Percentiles rank a stretch among this genome's conserved stretches.
These are phyloP conservation scores for Endocarpon pusillum DNA, from an alignment of 495 filamentous ascomycete species.

Conservation along the genomic window DNA sequence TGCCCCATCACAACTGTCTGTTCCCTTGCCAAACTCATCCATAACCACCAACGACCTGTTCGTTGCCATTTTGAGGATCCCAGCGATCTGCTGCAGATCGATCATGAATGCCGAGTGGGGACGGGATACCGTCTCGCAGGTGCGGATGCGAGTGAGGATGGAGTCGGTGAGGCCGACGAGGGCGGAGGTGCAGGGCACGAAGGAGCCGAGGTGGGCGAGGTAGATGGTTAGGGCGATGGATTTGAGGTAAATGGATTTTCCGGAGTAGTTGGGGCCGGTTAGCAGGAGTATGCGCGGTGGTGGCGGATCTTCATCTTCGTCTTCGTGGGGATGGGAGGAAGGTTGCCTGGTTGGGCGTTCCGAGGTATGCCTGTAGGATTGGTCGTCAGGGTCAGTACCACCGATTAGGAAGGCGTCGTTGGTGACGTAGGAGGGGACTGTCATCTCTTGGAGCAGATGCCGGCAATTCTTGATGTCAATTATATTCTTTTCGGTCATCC, in stretches of 20 bases:
- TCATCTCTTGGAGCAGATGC: constrained; percentile 81
- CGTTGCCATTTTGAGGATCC: constrained; percentile 63
- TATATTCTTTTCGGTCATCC: constrained; percentile 52
- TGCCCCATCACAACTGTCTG: constrained; percentile 63
- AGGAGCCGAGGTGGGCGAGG: constrained; percentile 82
- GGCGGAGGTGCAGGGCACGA: constrained; percentile 66
- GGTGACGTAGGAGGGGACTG: constrained; percentile 69
- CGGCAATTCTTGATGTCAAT: constrained; percentile 68
- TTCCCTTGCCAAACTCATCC: constrained; percentile 96
- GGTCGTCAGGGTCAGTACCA: constrained; percentile 30
- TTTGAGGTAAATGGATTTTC: constrained; percentile 91
- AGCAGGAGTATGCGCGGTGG: constrained; percentile 62
- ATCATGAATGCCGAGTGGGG: constrained; percentile 88
- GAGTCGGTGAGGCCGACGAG: constrained; percentile 81
- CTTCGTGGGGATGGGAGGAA: constrained; percentile 3
- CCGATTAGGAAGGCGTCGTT: constrained; percentile 61
- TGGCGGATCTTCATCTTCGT: constrained; percentile 4
- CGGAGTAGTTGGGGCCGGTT: constrained; percentile 91
- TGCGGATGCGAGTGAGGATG: constrained; percentile 77
- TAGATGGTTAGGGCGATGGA: constrained; percentile 76
- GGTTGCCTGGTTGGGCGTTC: too few relatives aligned
- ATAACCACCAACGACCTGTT: constrained; percentile 63
- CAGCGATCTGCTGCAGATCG: constrained; percentile 75
- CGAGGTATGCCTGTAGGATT: too few relatives aligned
- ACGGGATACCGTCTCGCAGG: constrained; percentile 63